Evolutionary conservation across 768 basidiomycete species (phyloP).

Genomic region (Podaxis sp.): DNA sequence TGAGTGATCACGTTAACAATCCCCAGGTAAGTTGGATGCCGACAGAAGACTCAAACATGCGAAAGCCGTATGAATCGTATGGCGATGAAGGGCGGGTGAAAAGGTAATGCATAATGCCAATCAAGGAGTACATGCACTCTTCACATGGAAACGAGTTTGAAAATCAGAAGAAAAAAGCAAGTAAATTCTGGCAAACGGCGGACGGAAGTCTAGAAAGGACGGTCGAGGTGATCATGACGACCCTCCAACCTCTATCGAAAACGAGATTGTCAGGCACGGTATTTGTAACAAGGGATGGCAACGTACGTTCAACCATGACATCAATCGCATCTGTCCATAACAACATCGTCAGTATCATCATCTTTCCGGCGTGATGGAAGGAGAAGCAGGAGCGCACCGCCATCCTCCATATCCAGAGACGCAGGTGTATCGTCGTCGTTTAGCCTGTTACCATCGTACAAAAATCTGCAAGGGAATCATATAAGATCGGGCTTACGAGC

Average conservation of each 20-base stretch:
- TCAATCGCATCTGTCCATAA: constrained; percentile 77
- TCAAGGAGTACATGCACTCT: neutral
- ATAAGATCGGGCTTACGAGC: constrained; percentile 9
- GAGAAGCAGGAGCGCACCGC: constrained; percentile 47
- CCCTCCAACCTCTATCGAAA: constrained; percentile 45
- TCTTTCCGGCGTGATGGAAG: neutral
- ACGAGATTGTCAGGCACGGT: constrained; percentile 13
- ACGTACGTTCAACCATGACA: constrained; percentile 94
- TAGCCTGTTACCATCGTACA: constrained; percentile 89
- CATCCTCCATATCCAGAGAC: constrained; percentile 86
- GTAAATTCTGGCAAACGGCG: neutral
- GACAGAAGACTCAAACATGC: no score
- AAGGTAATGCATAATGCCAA: neutral
- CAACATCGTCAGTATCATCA: constrained; percentile 9
- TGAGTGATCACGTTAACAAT: neutral
- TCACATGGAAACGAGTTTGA: neutral
- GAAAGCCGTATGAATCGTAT: no score
- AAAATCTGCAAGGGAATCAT: constrained; percentile 54
- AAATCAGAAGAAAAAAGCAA: neutral
- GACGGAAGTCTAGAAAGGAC: constrained; percentile 1
- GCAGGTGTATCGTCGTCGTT: constrained; percentile 85
- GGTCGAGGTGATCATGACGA: constrained; percentile 18
- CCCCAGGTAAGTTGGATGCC: neutral
- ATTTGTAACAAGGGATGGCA: constrained; percentile 4
- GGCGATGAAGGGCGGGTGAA: no score